Conservation (phyloP, 305 asterid species). For the Fraxinus baroniana region DNA sequence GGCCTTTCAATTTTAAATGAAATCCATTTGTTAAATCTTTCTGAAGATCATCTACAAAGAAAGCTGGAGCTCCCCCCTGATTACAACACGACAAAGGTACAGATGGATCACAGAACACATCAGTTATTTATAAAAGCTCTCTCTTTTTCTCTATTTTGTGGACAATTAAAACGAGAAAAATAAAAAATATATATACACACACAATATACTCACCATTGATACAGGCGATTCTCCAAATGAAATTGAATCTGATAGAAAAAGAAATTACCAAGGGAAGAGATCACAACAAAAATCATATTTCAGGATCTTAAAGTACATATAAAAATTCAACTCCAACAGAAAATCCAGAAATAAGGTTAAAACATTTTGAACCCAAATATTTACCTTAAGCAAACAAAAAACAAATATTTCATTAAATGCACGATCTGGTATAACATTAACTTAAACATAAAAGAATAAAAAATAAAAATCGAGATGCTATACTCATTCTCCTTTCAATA, state of each 20-base stretch:
- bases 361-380: not conserved
- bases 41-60: conserved; percentile 48
- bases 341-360: not conserved
- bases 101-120: conserved; percentile 24
- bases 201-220: conserved; percentile 57
- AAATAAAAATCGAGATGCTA: not conserved
- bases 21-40: conserved; percentile 36
- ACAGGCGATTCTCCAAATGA: conserved; percentile 31
- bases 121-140: conserved; percentile 5
- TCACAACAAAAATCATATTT: conserved; percentile 20
- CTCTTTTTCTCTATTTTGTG: not conserved
- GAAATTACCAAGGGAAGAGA: not conserved
- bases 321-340: conserved; percentile 4
- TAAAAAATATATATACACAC: not conserved
- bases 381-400: not conserved
- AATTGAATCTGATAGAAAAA: conserved; percentile 39
- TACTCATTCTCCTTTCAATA: conserved; percentile 4
- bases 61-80: conserved; percentile 90
- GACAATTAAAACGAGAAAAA: conserved; percentile 15
- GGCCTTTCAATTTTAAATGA: conserved; percentile 45
- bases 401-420: not conserved
- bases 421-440: not conserved
- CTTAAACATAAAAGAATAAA: not conserved
- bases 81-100: conserved; percentile 21
- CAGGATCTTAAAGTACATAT: conserved; percentile 15